Conservation (phyloP, 192 early-diverging fungal genomes). For the Coemansia sp. region DNA sequence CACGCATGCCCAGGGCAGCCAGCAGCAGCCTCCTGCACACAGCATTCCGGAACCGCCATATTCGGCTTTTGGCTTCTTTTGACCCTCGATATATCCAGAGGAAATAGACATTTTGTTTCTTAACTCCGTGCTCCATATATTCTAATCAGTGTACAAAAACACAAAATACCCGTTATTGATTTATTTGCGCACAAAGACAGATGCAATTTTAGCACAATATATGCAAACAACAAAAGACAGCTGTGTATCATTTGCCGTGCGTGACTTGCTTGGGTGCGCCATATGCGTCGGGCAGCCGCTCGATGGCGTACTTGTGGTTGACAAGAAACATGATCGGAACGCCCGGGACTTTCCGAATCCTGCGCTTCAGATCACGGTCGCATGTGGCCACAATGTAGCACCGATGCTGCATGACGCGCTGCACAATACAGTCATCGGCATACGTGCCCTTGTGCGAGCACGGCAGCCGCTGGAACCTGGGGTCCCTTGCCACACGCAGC, state of each 20-base stretch:
- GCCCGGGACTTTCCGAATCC: constrained; percentile 94
- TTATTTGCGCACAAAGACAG: not conserved
- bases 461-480: constrained; percentile 93
- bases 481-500: constrained; percentile 89
- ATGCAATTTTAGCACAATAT: too few species aligned
- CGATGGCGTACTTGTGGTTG: constrained; percentile 87
- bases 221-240: not conserved
- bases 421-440: constrained; percentile 98
- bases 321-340: constrained; percentile 97
- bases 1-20: not conserved
- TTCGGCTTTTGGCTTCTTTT: constrained; percentile 14
- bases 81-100: not conserved
- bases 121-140: not conserved
- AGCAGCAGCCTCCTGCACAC: not conserved
- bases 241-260: not conserved
- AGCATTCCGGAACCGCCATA: not conserved
- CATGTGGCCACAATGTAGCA: constrained; percentile 99
- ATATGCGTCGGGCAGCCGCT: constrained; percentile 82
- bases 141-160: not conserved
- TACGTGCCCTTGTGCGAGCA: constrained; percentile 98
- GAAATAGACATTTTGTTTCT: not conserved
- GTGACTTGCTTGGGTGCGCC: constrained; percentile 30
- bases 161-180: too few species aligned
- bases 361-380: constrained; percentile 91
- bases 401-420: constrained; percentile 88